These are phyloP conservation scores for Trametes gibbosa DNA, from an alignment of 768 basidiomycete species.

Conservation along the genomic window DNA sequence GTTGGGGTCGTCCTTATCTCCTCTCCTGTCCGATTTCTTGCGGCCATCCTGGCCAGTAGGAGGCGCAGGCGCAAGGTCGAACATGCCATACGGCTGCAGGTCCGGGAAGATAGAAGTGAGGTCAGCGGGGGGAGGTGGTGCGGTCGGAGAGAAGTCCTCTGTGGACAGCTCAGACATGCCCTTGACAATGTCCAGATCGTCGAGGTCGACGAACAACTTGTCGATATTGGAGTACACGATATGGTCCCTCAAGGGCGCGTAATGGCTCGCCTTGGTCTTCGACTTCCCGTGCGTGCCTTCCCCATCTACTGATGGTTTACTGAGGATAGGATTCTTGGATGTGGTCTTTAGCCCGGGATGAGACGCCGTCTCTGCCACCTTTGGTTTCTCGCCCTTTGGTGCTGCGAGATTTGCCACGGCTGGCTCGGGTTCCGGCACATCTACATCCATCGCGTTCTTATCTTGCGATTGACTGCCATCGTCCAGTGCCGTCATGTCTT, in stretches of 20 bases:
- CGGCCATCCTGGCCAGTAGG: constrained; percentile 38
- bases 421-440: background rate
- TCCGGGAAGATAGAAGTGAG: constrained; percentile 83
- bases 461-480: constrained; percentile 9
- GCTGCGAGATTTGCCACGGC: background rate
- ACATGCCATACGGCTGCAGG: constrained; percentile 57
- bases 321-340: constrained; percentile 52
- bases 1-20: constrained; percentile 68
- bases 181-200: constrained; percentile 39
- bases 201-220: constrained; percentile 53
- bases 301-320: background rate
- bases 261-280: constrained; percentile 42
- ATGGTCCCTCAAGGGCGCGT: constrained; percentile 57
- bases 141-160: constrained; percentile 29
- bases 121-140: constrained; percentile 40
- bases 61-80: constrained; percentile 37
- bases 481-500: constrained; percentile 47
- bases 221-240: constrained; percentile 46
- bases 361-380: constrained; percentile 18
- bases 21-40: constrained; percentile 51
- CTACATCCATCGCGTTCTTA: constrained; percentile 32
- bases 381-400: background rate
- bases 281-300: constrained; percentile 33
- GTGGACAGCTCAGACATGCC: constrained; percentile 26
- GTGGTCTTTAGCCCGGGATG: constrained; percentile 49